Percentiles rank a stretch among this genome's conserved stretches.
Evolutionary conservation across 2,329 filamentous ascomycete genomes (phyloP).

Genomic region (Mariannaea sp.): DNA sequence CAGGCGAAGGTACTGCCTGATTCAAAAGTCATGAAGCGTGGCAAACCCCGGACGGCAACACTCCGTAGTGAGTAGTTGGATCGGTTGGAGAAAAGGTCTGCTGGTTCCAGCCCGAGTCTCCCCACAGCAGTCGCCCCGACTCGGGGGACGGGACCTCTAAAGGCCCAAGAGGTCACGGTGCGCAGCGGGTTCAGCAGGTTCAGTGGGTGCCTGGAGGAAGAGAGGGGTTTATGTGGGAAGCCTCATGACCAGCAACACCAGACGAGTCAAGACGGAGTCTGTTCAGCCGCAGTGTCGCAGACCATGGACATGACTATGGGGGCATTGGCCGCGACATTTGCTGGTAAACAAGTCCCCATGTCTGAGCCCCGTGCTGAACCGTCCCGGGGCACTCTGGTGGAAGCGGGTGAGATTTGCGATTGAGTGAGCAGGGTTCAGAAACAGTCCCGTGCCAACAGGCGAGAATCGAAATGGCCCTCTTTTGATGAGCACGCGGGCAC

Average conservation of each 20-base stretch:
- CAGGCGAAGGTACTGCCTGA: too few relatives aligned
- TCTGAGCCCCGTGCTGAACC: background rate
- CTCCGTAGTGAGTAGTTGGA: conserved; percentile 15
- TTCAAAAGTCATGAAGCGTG: background rate
- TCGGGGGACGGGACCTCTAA: background rate
- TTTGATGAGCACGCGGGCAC: conserved; percentile 11
- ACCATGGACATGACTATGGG: background rate
- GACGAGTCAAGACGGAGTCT: background rate
- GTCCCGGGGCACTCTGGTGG: conserved; percentile 4
- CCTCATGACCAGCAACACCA: conserved; percentile 8
- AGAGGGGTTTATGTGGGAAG: background rate
- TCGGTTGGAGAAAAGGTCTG: conserved; percentile 5
- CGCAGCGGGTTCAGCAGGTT: too few relatives aligned
- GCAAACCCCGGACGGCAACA: conserved; percentile 8
- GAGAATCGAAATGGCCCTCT: conserved; percentile 1
- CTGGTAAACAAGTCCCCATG: too few relatives aligned
- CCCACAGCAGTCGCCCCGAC: conserved; percentile 11
- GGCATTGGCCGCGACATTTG: conserved; percentile 1
- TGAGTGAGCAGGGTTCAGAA: background rate
- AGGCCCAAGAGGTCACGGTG: conserved; percentile 3
- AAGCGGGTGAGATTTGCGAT: too few relatives aligned
- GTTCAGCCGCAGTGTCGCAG: conserved; percentile 20
- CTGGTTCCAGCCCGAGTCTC: conserved; percentile 14
- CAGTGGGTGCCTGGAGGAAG: conserved; percentile 1
- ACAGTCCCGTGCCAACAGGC: conserved; percentile 12